Evolutionary conservation across 2,329 filamentous ascomycete genomes (phyloP).

Genomic region (Aspergillus felis): DNA sequence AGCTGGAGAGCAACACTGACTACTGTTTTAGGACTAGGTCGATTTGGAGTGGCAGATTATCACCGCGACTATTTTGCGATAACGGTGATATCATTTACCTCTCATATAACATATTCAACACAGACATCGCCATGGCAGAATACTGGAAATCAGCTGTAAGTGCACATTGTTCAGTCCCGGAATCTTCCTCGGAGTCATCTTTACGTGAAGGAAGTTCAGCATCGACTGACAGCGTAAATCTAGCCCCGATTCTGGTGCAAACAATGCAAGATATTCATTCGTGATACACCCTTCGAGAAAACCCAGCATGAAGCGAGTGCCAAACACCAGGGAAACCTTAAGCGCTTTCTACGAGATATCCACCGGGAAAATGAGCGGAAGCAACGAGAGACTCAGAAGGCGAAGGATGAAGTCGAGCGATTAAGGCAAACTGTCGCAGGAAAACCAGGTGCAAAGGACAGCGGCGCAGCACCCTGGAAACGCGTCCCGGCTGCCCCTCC

Average conservation of each 20-base stretch:
- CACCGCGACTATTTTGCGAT: neutral
- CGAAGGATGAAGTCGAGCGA: constrained; percentile 78
- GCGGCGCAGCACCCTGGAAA: constrained; percentile 24
- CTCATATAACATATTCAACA: neutral
- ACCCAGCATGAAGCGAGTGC: constrained; percentile 83
- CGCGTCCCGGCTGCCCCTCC: constrained; percentile 32
- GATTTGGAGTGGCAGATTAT: neutral
- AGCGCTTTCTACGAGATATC: constrained; percentile 83
- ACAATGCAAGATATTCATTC: constrained; percentile 84
- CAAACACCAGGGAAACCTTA: constrained; percentile 79
- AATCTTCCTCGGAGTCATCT: neutral
- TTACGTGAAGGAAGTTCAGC: neutral
- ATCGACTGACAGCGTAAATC: constrained; percentile 11
- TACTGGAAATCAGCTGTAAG: constrained; percentile 92
- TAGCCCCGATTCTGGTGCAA: constrained; percentile 96
- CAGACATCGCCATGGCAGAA: constrained; percentile 63
- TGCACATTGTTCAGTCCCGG: neutral
- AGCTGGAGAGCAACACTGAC: neutral
- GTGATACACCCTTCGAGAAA: constrained; percentile 86
- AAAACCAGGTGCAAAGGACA: constrained; percentile 22
- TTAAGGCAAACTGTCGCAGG: constrained; percentile 71
- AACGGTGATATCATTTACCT: constrained; percentile 6
- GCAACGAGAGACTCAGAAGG: constrained; percentile 74
- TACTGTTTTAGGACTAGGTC: neutral
- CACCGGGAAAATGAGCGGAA: constrained; percentile 80